Percentiles rank a stretch among this genome's conserved stretches.
phyloP scores from a whole-genome alignment of 148 eudicot genomes.

The Camellia granthamiana region DNA sequence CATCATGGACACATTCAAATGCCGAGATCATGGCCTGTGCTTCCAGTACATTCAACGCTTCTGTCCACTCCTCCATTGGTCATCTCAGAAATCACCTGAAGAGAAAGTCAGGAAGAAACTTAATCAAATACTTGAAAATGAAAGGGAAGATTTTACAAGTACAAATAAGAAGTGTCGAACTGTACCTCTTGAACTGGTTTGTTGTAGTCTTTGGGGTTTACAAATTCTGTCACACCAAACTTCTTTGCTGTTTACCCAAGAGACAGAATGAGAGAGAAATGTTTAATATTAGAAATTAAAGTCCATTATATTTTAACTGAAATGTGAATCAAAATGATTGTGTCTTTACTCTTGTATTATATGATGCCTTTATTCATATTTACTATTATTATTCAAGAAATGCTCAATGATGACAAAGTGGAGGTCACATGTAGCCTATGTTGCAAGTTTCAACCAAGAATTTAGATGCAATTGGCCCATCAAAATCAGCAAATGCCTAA shows the following conservation, averaged over 20 bases:
- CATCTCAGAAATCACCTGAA: conserved; percentile 60
- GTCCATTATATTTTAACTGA: too few relatives aligned
- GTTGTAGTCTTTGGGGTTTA: conserved; percentile 62
- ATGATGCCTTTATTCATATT: too few relatives aligned
- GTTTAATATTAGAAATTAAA: too few relatives aligned
- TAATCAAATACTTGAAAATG: neutral
- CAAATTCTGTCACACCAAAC: conserved; percentile 70
- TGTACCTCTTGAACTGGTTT: conserved; percentile 64
- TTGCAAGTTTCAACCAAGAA: too few relatives aligned
- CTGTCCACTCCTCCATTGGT: conserved; percentile 75
- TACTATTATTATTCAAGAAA: too few relatives aligned
- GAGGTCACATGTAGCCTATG: too few relatives aligned
- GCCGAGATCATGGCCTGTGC: conserved; percentile 75
- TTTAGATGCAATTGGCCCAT: too few relatives aligned
- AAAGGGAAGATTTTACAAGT: neutral
- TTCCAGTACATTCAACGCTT: conserved; percentile 67
- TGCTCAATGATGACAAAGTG: too few relatives aligned
- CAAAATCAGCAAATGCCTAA: too few relatives aligned
- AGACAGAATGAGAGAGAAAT: too few relatives aligned
- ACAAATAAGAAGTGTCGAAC: neutral
- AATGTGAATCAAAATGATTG: too few relatives aligned
- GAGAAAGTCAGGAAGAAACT: neutral
- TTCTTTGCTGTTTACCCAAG: conserved; percentile 47
- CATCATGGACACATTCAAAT: conserved; percentile 88
- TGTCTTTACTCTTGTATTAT: neutral